Evolutionary conservation across 805 yeast species (phyloP), one percentile per base, ranked within the genome.

Genomic region (Yarrowia deformans): DNA sequence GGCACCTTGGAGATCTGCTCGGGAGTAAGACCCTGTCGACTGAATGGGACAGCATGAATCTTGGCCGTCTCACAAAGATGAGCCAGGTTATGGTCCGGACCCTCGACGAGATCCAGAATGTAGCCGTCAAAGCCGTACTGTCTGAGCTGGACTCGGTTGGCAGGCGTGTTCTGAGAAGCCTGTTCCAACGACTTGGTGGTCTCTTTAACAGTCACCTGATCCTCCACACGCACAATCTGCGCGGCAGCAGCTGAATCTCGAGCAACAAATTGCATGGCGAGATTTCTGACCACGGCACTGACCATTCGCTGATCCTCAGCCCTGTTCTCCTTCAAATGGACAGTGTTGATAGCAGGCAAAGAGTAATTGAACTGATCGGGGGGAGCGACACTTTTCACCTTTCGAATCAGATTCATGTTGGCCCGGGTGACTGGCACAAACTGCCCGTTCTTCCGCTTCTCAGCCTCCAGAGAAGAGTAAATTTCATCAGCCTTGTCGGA

Each of bases 101-200:
- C 98, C 2, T 79, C 77, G 2, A 94, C 74, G 71, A 86, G 86
- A 73, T 95, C 97, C 1, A 84, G 77, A 34, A 93, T 72, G 74
- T 86, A 91, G 0, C 97, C 95, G 69, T 90, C 97, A 77, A 95
- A 93, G 0, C 97, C 97, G 29, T 81, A 77, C 0, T 69, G 43
- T 37, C 71, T 74, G 1, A 92, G 73, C 60, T 82, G 75, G 5
- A 7, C 16, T 4, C 39, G 9, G 12, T 10, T 18, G 12, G 19
- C 2, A 42, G 68, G 68, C 19, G 19, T 37, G 8, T 16, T 34
- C 1, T 13, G 34, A 29, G 66, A 43, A 6, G 66, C 66, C 19
- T 43, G 34, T 5, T 32, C 43, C 8, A 60, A n/a, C 29, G 66
- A 43, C 34, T 34, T 45, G 18, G 40, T 6, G 3, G 45, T 29